Evolutionary conservation across 805 yeast species (phyloP).

Genomic region (Cephaloascus fragrans): DNA sequence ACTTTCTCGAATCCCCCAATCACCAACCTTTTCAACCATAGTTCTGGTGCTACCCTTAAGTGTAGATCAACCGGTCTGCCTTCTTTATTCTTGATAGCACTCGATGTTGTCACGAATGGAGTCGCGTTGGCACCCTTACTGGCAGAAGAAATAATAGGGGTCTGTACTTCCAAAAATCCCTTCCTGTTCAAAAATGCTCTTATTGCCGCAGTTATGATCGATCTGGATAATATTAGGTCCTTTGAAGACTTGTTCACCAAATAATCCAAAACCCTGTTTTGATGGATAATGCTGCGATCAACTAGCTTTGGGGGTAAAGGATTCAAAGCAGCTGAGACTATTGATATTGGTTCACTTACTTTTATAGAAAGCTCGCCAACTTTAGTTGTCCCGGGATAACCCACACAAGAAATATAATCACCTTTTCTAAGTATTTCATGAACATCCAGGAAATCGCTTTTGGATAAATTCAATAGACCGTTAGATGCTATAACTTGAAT

Average conservation of each 20-base stretch:
- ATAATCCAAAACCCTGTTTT: slow-evolving; percentile 67
- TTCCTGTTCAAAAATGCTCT: slow-evolving; percentile 44
- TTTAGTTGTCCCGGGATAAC: slow-evolving; percentile 67
- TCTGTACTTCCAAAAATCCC: slow-evolving; percentile 73
- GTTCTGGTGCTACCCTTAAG: slow-evolving; percentile 87
- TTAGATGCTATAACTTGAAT: slow-evolving; percentile 58
- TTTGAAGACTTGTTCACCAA: slow-evolving; percentile 46
- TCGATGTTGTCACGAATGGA: slow-evolving; percentile 59
- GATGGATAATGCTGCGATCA: slow-evolving; percentile 46
- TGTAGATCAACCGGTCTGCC: slow-evolving; percentile 27
- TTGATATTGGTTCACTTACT: slow-evolving; percentile 32
- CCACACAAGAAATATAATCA: slow-evolving; percentile 58
- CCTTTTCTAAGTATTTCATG: slow-evolving; percentile 52
- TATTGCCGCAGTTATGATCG: slow-evolving; percentile 43
- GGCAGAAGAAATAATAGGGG: slow-evolving; percentile 70
- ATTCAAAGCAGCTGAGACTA: slow-evolving; percentile 61
- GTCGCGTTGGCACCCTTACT: slow-evolving; percentile 89
- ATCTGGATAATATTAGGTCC: slow-evolving; percentile 39
- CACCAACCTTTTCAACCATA: slow-evolving; percentile 81
- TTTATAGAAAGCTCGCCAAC: slow-evolving; percentile 73
- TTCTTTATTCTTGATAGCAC: slow-evolving; percentile 20
- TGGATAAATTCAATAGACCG: slow-evolving; percentile 30
- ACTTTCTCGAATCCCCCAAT: slow-evolving; percentile 81
- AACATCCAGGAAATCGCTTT: slow-evolving; percentile 26
- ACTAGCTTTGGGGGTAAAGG: slow-evolving; percentile 58